These are phyloP conservation scores for Rostrohypoxylon terebratum DNA, from an alignment of 495 filamentous ascomycete genomes.

Conservation along the genomic window DNA sequence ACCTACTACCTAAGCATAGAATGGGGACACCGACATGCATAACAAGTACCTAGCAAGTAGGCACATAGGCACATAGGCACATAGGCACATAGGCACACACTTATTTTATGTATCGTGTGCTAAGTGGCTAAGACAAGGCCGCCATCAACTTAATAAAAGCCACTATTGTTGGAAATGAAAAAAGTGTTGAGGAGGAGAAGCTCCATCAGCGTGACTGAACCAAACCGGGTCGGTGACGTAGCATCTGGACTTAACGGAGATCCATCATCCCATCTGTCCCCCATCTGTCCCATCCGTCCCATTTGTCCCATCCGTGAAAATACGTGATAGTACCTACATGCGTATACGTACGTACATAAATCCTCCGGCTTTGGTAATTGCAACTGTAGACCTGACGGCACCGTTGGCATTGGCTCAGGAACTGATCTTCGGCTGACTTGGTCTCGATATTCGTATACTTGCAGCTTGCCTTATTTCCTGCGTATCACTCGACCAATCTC, in stretches of 20 bases:
- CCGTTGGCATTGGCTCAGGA: neutral
- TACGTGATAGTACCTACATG: constrained; percentile 20
- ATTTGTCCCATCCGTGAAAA: neutral
- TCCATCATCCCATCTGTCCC: constrained; percentile 21
- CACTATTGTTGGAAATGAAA: constrained; percentile 4
- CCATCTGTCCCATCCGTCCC: too few species aligned
- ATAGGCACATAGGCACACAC: neutral
- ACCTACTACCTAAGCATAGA: constrained; percentile 9
- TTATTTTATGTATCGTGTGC: constrained; percentile 12
- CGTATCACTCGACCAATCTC: constrained; percentile 14
- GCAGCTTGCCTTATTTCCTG: neutral
- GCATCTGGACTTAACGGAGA: constrained; percentile 33
- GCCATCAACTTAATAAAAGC: constrained; percentile 23
- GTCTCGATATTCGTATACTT: neutral
- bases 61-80: too few species aligned
- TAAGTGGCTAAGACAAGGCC: constrained; percentile 1
- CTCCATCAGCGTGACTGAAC: constrained; percentile 31
- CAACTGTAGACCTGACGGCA: neutral
- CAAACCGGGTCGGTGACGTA: constrained; percentile 35
- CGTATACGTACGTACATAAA: constrained; percentile 10
- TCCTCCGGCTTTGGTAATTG: constrained; percentile 13
- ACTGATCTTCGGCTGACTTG: neutral
- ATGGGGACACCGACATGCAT: constrained; percentile 17
- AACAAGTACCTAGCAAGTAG: constrained; percentile 7
- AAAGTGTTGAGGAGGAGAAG: constrained; percentile 25